Evolutionary conservation across 192 early-diverging fungal species (phyloP), one percentile per base, ranked within the genome.

Genomic region (Coemansia sp.): DNA sequence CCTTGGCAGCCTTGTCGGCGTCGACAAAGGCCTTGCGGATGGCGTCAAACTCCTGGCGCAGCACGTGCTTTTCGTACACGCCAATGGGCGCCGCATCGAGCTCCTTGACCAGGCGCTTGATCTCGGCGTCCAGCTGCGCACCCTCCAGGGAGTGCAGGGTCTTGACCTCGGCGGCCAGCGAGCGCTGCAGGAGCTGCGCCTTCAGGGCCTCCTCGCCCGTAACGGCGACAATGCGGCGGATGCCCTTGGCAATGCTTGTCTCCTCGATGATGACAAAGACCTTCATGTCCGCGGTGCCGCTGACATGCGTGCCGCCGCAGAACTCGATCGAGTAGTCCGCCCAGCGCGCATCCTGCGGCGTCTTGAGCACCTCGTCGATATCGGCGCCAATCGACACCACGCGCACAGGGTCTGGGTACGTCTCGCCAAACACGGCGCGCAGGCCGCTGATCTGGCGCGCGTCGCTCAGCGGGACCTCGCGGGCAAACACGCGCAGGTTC

Each of bases 261-360:
- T 97, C 97, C 82, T 98, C 97, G 43, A 93, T 69, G 54, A 97
- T 84, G 28, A 83, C 84, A 71, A 95, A 86, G 28, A 81, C 69
- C 79, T 92, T 95, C 58, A 98, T 93, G 44, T 95, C 93, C 7
- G 86, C 84, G 1, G 97, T 98, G 75, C 86, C 83, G 22, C 82
- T 79, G 24, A 97, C 95, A 60, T 98, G 97, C 10, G 95, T 98
- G 64, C 97, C 97, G 63, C 97, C 97, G 70, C 97, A 98, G 76
- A 98, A 94, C 81, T 98, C 97, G 54, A 98, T 86, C 33, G 91
- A 93, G 56, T 87, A 88, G 43, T 81, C 81, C 14, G 70, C 67
- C 97, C 97, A 99, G 55, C 87, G 83, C 28, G 81, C 79, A 62
- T 94, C 92, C 22, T 82, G 69, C 5, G 91, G 88, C 76, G 91